Evolutionary conservation across 371 early-diverging fungal species (phyloP).

Genomic region (Rhizopus sp.): DNA sequence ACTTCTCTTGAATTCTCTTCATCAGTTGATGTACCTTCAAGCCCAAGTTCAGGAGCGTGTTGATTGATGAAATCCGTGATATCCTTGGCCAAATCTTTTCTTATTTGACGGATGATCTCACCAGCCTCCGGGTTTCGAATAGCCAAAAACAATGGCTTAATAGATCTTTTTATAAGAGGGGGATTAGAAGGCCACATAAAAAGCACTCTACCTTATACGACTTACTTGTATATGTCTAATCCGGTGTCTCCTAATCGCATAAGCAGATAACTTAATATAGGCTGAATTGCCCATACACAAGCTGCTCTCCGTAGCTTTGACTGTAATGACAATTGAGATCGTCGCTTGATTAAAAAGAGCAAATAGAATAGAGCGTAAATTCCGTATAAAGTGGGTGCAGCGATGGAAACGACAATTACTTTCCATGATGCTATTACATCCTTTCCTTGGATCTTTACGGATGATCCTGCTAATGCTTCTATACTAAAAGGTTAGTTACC

Average conservation of each 20-base stretch:
- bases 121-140: slow-evolving; percentile 54
- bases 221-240: slow-evolving; percentile 77
- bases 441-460: slow-evolving; percentile 90
- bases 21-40: slow-evolving; percentile 5
- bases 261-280: slow-evolving; percentile 77
- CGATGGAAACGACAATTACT: slow-evolving; percentile 76
- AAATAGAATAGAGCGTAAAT: slow-evolving; percentile 63
- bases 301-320: slow-evolving; percentile 37
- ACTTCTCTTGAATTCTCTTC: background rate
- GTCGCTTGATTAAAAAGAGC: slow-evolving; percentile 42
- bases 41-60: slow-evolving; percentile 23
- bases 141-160: slow-evolving; percentile 83
- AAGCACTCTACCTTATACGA: background rate
- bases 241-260: slow-evolving; percentile 88
- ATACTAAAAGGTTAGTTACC: background rate
- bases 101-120: slow-evolving; percentile 31
- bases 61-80: slow-evolving; percentile 26
- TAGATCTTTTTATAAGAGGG: slow-evolving; percentile 54
- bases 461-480: slow-evolving; percentile 89
- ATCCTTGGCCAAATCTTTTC: slow-evolving; percentile 34
- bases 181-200: background rate
- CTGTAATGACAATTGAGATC: slow-evolving; percentile 25
- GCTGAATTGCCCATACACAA: slow-evolving; percentile 58
- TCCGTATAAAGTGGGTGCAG: slow-evolving; percentile 77
- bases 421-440: slow-evolving; percentile 98